These are phyloP conservation scores for Pontederia paniculata DNA, from an alignment of 176 grass and related monocot genomes.

Conservation along the genomic window DNA sequence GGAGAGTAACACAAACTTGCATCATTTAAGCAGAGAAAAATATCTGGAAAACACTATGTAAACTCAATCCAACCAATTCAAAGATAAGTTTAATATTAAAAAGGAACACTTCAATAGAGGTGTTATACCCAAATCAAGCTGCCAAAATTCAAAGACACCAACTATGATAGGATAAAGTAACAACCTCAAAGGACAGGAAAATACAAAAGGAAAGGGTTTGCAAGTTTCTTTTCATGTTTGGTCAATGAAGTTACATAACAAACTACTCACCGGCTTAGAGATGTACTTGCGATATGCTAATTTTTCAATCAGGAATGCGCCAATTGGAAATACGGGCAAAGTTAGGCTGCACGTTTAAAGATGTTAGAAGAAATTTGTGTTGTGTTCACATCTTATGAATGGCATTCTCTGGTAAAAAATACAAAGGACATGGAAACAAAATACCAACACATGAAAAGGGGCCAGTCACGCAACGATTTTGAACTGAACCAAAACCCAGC, in stretches of 20 bases:
- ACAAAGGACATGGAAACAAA: not conserved
- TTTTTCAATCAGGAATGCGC: conserved; percentile 55
- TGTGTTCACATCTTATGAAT: conserved; percentile 4
- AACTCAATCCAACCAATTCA: too few species aligned
- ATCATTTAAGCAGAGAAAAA: not conserved
- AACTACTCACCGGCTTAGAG: conserved; percentile 55
- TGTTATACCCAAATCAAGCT: too few species aligned
- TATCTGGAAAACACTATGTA: too few species aligned
- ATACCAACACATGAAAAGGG: conserved; percentile 97
- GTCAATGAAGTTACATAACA: not conserved
- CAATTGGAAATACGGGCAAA: conserved; percentile 56
- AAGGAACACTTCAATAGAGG: too few species aligned
- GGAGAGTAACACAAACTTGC: not conserved
- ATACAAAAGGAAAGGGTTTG: not conserved
- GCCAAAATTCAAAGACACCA: too few species aligned
- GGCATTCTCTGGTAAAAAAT: conserved; percentile 9
- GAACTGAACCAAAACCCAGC: conserved; percentile 96
- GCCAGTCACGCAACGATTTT: conserved; percentile 76
- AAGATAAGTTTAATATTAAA: too few species aligned
- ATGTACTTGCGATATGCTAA: conserved; percentile 44
- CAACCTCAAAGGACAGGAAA: not conserved
- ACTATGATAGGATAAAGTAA: too few species aligned
- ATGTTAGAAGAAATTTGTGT: conserved; percentile 13
- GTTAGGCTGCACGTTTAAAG: conserved; percentile 47
- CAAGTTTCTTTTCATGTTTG: too few species aligned